phyloP scores from a whole-genome alignment of 345 rosid species.

The Noccaea caerulescens region DNA sequence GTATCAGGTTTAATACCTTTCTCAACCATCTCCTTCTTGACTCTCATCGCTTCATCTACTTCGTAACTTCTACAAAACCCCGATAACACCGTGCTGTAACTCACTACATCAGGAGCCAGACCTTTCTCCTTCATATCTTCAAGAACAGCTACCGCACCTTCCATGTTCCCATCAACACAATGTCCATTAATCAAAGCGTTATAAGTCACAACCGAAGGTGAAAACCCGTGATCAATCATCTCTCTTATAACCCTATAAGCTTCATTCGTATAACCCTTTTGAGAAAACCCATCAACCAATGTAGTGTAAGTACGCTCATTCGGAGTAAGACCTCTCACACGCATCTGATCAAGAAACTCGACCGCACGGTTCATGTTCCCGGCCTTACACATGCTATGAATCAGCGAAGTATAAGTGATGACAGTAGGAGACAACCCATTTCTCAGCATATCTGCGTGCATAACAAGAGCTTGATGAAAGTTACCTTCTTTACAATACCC shows the following conservation, averaged over 20 bases:
- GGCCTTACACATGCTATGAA: slow-evolving; percentile 79
- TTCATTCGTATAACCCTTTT: slow-evolving; percentile 65
- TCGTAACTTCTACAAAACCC: slow-evolving; percentile 70
- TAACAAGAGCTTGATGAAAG: slow-evolving; percentile 79
- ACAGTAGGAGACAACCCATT: slow-evolving; percentile 84
- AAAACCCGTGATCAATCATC: slow-evolving; percentile 66
- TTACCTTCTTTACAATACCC: slow-evolving; percentile 82
- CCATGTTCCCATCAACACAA: slow-evolving; percentile 67
- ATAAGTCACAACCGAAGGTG: slow-evolving; percentile 80
- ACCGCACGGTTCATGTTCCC: slow-evolving; percentile 80
- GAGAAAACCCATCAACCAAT: slow-evolving; percentile 79
- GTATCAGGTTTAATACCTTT: slow-evolving; percentile 67
- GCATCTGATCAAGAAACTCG: slow-evolving; percentile 86
- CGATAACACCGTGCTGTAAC: slow-evolving; percentile 76
- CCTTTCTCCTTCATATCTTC: slow-evolving; percentile 64
- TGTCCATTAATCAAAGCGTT: slow-evolving; percentile 80
- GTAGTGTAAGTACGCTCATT: slow-evolving; percentile 85
- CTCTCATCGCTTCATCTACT: slow-evolving; percentile 62
- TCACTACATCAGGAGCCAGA: slow-evolving; percentile 71
- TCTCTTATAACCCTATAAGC: slow-evolving; percentile 62
- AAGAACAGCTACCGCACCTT: slow-evolving; percentile 60
- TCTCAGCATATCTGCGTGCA: slow-evolving; percentile 73
- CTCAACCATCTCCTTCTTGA: slow-evolving; percentile 66
- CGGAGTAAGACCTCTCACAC: slow-evolving; percentile 69
- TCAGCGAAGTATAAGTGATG: slow-evolving; percentile 80